Base-by-base conservation (phyloP, 129 eudicot genomes). In the Sambucus nigra region DNA sequence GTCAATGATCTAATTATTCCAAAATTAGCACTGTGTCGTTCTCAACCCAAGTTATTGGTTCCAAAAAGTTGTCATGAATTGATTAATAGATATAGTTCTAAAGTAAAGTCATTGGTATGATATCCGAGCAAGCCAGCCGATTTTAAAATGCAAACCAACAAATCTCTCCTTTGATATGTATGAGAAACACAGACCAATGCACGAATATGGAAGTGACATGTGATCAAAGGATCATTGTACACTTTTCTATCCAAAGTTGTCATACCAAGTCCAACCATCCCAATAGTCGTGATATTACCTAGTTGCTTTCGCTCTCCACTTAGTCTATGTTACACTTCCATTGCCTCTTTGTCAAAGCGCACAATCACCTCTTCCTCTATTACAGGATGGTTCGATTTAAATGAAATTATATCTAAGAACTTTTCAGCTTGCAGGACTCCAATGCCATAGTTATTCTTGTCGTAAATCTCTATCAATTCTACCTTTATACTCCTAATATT, bases 261-360 rank as follows among this genome's bases (percentile, higher is more conserved):
- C 67, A 67, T 73, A 25, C 79, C 79, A 18, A 67, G 25, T 19
- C 79, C 79, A 16, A 71, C 67, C 70, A 68, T 68, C 19, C 80
- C 80, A 57, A 74, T 65, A 49, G 68, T 62, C 20, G 71, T 44
- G 58, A 74, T 63, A 25, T 56, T 5, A 0, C 63, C 70, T 46
- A 63, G 42, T 42, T 68, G 28, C 49, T 51, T 62, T 22, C 26
- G 48, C 11, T 45, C 17, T 3, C 58, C 53, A 16, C 46, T 47
- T 15, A 74, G 75, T n/a, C 28, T 32, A 11, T 68, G 71, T 18
- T 23, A 19, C 42, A 74, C 24, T 0, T 15, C n/a, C n/a, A n/a
- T n/a, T n/a, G n/a, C n/a, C n/a, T n/a, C n/a, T n/a, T n/a, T n/a
- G n/a, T n/a, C n/a, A n/a, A n/a, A n/a, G n/a, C n/a, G n/a, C n/a